Conservation (phyloP, 2,329 filamentous ascomycete genomes). For the Phoma sp. region DNA sequence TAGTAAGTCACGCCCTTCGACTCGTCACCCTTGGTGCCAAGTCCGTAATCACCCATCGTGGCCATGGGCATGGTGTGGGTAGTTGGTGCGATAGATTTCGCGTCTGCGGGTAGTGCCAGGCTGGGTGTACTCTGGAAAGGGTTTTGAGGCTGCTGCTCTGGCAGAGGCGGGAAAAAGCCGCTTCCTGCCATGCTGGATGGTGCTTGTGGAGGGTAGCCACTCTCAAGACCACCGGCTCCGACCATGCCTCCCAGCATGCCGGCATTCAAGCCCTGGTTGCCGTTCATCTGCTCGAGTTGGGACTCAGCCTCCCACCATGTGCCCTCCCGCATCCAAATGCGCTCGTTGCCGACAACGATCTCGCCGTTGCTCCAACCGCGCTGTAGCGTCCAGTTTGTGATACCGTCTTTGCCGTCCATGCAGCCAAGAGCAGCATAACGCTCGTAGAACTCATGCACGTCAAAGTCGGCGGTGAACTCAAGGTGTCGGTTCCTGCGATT, state of each 20-base stretch:
- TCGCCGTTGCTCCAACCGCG: constrained; percentile 98
- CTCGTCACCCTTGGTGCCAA: constrained; percentile 84
- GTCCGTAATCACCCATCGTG: constrained; percentile 80
- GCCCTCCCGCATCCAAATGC: constrained; percentile 91
- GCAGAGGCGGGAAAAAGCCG: constrained; percentile 70
- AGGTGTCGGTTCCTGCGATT: constrained; percentile 89
- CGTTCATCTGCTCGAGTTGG: constrained; percentile 87
- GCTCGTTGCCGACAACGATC: constrained; percentile 86
- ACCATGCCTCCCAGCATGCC: constrained; percentile 58
- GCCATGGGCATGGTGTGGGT: constrained; percentile 62
- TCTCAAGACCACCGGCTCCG: constrained; percentile 68
- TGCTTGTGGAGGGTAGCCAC: constrained; percentile 70
- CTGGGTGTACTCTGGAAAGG: constrained; percentile 62
- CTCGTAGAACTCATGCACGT: constrained; percentile 86
- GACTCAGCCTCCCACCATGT: constrained; percentile 98
- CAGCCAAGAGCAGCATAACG: constrained; percentile 86
- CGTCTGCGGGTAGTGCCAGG: constrained; percentile 51
- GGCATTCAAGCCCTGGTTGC: constrained; percentile 37
- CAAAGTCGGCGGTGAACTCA: constrained; percentile 96
- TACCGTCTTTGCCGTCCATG: constrained; percentile 86
- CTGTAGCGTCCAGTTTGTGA: constrained; percentile 92
- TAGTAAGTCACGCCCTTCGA: constrained; percentile 61
- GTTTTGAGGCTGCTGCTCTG: constrained; percentile 68
- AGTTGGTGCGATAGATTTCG: constrained; percentile 61
- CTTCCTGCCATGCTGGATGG: constrained; percentile 55